Evolutionary conservation across 371 early-diverging fungal species (phyloP).

Genomic region (Mucor plumbeus): DNA sequence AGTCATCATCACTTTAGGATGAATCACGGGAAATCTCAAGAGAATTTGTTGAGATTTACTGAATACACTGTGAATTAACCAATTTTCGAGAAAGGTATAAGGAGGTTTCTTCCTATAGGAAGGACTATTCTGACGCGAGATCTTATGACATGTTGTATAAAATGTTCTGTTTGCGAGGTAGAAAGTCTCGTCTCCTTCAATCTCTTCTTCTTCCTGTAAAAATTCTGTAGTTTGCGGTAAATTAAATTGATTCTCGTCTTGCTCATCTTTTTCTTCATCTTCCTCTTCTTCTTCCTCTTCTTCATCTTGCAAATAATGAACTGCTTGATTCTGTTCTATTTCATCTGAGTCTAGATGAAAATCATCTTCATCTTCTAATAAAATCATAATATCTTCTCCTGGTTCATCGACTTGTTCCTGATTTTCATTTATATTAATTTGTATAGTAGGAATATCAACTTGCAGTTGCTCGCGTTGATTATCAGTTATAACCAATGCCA

Average conservation of each 20-base stretch:
- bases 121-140: conserved; percentile 50
- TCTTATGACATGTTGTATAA: conserved; percentile 54
- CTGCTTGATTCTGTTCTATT: background rate
- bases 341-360: background rate
- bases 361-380: conserved; percentile 9
- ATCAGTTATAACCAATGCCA: conserved; percentile 12
- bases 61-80: conserved; percentile 51
- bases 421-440: background rate
- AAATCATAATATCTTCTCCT: conserved; percentile 2
- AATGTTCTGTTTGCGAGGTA: conserved; percentile 51
- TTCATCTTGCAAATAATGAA: background rate
- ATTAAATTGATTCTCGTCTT: conserved; percentile 1
- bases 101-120: conserved; percentile 45
- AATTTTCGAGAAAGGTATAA: conserved; percentile 52
- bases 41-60: conserved; percentile 57
- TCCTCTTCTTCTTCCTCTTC: conserved; percentile 8
- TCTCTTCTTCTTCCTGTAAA: conserved; percentile 3
- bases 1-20: conserved; percentile 46
- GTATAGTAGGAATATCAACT: background rate
- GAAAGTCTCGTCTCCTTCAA: conserved; percentile 28
- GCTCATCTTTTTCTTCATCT: conserved; percentile 7
- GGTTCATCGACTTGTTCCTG: background rate
- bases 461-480: conserved; percentile 6
- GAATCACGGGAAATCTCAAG: conserved; percentile 41
- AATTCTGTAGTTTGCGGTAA: conserved; percentile 4